Evolutionary conservation across 176 grass and related monocot species (phyloP).

Genomic region (Metroxylon sagu): DNA sequence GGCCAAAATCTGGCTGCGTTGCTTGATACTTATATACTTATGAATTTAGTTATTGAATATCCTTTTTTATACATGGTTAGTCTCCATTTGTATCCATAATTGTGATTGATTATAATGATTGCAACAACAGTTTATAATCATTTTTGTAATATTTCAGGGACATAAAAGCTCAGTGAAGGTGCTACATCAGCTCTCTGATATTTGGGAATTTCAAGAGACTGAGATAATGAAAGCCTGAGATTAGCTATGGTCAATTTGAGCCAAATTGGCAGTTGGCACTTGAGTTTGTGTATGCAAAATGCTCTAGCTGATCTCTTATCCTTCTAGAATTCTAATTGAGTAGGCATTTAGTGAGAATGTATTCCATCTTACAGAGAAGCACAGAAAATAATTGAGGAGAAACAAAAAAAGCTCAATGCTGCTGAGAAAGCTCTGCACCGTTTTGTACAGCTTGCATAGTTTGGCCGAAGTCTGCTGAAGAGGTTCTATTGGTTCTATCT

Average conservation of each 20-base stretch:
- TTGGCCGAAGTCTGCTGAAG: constrained; percentile 79
- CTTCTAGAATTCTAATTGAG: background rate
- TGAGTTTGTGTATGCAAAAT: constrained; percentile 60
- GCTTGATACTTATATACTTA: too few relatives aligned
- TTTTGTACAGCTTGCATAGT: constrained; percentile 61
- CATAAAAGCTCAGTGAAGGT: constrained; percentile 19
- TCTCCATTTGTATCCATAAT: too few relatives aligned
- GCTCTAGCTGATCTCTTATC: constrained; percentile 9
- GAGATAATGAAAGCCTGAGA: constrained; percentile 76
- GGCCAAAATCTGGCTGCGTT: too few relatives aligned
- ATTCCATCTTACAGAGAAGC: constrained; percentile 39
- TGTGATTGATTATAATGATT: too few relatives aligned
- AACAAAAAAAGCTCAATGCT: constrained; percentile 66
- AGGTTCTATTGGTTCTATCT: constrained; percentile 73
- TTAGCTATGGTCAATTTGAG: constrained; percentile 69
- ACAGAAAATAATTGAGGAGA: constrained; percentile 89
- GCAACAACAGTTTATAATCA: constrained; percentile 11
- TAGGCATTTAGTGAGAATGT: background rate
- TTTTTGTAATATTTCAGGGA: constrained; percentile 15
- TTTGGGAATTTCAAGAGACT: constrained; percentile 94
- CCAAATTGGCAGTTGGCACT: constrained; percentile 80
- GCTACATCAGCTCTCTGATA: constrained; percentile 48
- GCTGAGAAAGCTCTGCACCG: constrained; percentile 50
- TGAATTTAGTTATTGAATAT: too few relatives aligned
- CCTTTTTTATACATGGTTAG: too few relatives aligned